Base-by-base conservation (phyloP, 805 yeast genomes). In the Saccharomycopsis oosterbeekiorum region DNA sequence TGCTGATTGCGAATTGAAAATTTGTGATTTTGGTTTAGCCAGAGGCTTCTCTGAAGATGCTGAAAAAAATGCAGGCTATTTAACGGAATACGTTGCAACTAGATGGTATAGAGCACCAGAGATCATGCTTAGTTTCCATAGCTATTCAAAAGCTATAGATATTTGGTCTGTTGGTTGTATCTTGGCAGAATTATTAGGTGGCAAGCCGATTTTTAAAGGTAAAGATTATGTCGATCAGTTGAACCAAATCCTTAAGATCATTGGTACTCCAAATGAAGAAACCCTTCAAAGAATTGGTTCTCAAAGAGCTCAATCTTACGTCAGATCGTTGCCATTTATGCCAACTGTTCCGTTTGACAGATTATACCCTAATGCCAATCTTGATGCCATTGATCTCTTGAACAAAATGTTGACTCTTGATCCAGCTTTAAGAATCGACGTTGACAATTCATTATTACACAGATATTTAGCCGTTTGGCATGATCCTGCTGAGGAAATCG, bases 101-200 rank as follows among this genome's bases (percentile, higher is more conserved):
- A 81, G 99, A 71, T 94, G 99, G 99, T 94, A 94, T 74, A 79
- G 99, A 67, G 99, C 99, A 2, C 99, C 99, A 0, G 99, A 94
- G 70, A 91, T 94, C 73, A 93, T 94, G 91, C 78, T 94, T 60
- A 86, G 96, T 65, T 90, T 89, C 76, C 96, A 94, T 72, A 89
- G 92, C 62, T 93, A 93, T 73, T 89, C 98, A 5, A 92, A 90
- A 75, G 97, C 99, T 26, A 93, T 94, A 63, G 99, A 94, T 73
- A 81, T 94, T 61, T 94, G 99, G 99, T 90, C 97, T 0, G 96
- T 94, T 21, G 99, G 99, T 2, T 94, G 99, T 75, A 92, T 94
- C 62, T 76, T 94, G 60, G 99, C 98, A 1, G 99, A 94, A 71
- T 79, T 94, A 65, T 75, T 94, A 19, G 96, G 96, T 2, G 92